Conservation (phyloP, 805 yeast species). For the Clavispora fructus region DNA sequence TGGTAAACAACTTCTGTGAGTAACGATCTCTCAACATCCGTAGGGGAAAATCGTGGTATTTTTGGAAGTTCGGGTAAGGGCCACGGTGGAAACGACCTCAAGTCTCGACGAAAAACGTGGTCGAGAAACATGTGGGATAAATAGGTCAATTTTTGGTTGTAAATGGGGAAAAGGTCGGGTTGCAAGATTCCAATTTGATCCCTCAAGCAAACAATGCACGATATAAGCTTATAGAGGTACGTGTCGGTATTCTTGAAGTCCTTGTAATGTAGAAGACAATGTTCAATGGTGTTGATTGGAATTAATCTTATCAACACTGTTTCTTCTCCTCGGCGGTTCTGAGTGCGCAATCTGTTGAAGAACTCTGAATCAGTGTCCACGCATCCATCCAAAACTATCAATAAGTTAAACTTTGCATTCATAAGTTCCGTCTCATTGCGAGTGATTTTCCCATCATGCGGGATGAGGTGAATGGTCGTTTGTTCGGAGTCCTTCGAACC, state of each 20-base stretch:
- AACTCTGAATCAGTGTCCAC: constrained; percentile 40
- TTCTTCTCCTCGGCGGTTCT: constrained; percentile 20
- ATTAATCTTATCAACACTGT: constrained; percentile 66
- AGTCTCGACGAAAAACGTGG: constrained; percentile 20
- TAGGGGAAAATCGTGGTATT: constrained; percentile 57
- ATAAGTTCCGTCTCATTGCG: constrained; percentile 17
- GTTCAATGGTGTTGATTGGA: constrained; percentile 80
- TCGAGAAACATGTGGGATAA: constrained; percentile 56
- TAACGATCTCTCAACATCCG: constrained; percentile 75
- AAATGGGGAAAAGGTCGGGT: constrained; percentile 71
- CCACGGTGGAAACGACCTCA: constrained; percentile 44
- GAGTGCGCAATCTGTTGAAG: constrained; percentile 22
- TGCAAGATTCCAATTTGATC: constrained; percentile 81
- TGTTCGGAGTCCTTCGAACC: constrained; percentile 9
- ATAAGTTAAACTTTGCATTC: constrained; percentile 45
- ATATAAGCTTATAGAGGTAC: constrained; percentile 63
- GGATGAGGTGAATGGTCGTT: constrained; percentile 38
- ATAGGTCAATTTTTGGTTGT: constrained; percentile 58
- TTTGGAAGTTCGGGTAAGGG: constrained; percentile 70
- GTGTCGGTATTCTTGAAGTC: constrained; percentile 21
- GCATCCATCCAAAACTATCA: constrained; percentile 61
- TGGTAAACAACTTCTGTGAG: constrained; percentile 69
- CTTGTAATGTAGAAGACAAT: constrained; percentile 52
- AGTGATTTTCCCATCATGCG: constrained; percentile 28
- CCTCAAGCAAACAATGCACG: constrained; percentile 77